phyloP scores from a whole-genome alignment of 345 rosid genomes.

The Cardamine resedifolia region DNA sequence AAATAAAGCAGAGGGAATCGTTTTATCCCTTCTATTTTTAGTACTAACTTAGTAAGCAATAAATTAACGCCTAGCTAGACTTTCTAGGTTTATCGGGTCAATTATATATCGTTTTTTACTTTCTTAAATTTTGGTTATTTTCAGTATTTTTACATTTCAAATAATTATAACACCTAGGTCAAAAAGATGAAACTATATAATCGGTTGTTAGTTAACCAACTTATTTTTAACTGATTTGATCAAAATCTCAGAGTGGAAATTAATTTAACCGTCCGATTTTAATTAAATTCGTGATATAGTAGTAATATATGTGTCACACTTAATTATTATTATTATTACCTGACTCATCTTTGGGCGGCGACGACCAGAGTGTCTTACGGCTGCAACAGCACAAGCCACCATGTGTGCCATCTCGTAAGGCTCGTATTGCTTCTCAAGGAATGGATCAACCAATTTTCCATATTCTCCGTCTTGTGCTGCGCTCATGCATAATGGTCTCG shows the following conservation, averaged over 20 bases:
- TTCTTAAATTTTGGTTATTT: neutral
- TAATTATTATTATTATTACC: constrained; percentile 53
- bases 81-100: constrained; percentile 1
- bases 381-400: constrained; percentile 93
- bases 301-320: neutral
- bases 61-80: neutral
- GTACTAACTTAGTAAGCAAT: neutral
- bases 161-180: neutral
- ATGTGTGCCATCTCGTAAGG: constrained; percentile 73
- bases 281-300: neutral
- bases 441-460: constrained; percentile 60
- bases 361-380: constrained; percentile 83
- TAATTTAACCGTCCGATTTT: neutral
- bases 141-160: neutral
- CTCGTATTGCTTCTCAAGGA: constrained; percentile 57
- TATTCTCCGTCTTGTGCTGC: constrained; percentile 66
- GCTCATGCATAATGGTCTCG: constrained; percentile 68
- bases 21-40: neutral
- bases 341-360: constrained; percentile 88
- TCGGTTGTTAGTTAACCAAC: neutral
- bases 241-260: neutral
- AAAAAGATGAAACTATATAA: neutral
- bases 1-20: neutral
- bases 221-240: neutral
- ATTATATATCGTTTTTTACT: too few species aligned